A percentile compares a stretch with the other conserved stretches of the same genome.
Conservation (phyloP, 768 basidiomycete genomes). For the Pholiota molesta region DNA sequence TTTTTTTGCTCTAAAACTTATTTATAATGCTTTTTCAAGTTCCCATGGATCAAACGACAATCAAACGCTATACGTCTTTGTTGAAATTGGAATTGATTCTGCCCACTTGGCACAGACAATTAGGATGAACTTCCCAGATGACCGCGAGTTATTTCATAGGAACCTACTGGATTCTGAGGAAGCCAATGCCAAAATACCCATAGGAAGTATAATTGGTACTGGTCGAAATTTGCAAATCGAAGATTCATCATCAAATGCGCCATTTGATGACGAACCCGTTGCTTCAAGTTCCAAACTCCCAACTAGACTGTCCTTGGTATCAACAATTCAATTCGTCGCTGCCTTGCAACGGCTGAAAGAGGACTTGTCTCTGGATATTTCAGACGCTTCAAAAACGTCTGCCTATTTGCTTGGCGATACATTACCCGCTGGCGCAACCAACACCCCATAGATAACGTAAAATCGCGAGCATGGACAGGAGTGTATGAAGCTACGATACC, state of each 20-base stretch:
- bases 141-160: constrained; percentile 66
- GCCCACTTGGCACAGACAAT: constrained; percentile 82
- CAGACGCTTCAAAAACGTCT: constrained; percentile 16
- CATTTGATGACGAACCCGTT: constrained; percentile 7
- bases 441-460: not conserved
- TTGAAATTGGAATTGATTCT: constrained; percentile 94
- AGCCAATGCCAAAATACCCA: constrained; percentile 41
- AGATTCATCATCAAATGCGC: constrained; percentile 29
- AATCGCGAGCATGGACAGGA: constrained; percentile 49
- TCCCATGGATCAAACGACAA: constrained; percentile 89
- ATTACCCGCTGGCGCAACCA: not conserved
- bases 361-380: constrained; percentile 57
- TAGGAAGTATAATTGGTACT: constrained; percentile 51
- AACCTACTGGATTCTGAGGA: constrained; percentile 63
- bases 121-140: constrained; percentile 85
- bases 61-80: constrained; percentile 97
- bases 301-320: constrained; percentile 89
- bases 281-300: constrained; percentile 28
- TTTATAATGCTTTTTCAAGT: constrained; percentile 49
- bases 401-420: not conserved
- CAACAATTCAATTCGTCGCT: constrained; percentile 97
- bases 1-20: not conserved
- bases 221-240: constrained; percentile 66
- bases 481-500: constrained; percentile 80
- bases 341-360: constrained; percentile 88